phyloP scores from a whole-genome alignment of 1,284 basidiomycete species.

The Irpex sp. region DNA sequence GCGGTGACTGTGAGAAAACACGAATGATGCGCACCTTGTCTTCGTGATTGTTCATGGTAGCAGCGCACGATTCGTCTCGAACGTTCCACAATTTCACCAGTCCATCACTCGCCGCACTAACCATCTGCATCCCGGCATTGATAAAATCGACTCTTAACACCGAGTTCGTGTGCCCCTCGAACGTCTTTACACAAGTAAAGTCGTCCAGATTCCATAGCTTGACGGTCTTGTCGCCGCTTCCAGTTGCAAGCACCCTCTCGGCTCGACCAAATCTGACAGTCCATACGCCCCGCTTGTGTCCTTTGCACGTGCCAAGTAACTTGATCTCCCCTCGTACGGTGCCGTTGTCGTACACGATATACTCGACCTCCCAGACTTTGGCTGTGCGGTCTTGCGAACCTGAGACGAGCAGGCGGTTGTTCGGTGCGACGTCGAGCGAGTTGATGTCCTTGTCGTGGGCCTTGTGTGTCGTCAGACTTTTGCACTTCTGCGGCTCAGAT shows the following conservation, averaged over 20 bases:
- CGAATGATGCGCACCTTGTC: conserved; percentile 63
- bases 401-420: conserved; percentile 86
- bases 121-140: conserved; percentile 80
- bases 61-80: conserved; percentile 80
- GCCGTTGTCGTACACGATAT: conserved; percentile 38
- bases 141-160: conserved; percentile 93
- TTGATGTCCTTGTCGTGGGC: conserved; percentile 99
- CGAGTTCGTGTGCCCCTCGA: conserved; percentile 96
- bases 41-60: conserved; percentile 94
- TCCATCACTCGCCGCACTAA: conserved; percentile 90
- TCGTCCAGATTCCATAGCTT: conserved; percentile 94
- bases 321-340: conserved; percentile 64
- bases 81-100: conserved; percentile 96
- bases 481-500: conserved; percentile 46
- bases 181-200: conserved; percentile 89
- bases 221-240: conserved; percentile 92
- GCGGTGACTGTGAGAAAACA: conserved; percentile 18
- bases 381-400: conserved; percentile 96
- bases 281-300: conserved; percentile 98
- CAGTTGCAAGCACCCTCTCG: conserved; percentile 87
- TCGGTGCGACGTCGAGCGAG: conserved; percentile 89
- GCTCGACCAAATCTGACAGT: conserved; percentile 82
- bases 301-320: conserved; percentile 87
- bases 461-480: conserved; percentile 84
- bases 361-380: conserved; percentile 84